These are phyloP conservation scores for Scutellaria minor DNA, from an alignment of 257 asterid genomes.

Conservation along the genomic window DNA sequence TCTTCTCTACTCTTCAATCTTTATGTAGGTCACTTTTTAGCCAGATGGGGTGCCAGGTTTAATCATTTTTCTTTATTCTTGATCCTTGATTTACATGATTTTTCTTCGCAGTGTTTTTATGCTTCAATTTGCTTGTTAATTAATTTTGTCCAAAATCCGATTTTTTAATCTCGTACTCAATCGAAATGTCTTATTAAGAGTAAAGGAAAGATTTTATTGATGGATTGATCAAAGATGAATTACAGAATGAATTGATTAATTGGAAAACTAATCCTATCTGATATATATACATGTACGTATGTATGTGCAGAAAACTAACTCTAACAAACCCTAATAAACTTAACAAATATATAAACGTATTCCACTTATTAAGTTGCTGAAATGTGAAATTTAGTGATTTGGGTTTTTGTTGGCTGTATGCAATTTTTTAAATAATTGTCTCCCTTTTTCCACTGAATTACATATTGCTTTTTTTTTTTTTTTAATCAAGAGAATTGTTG, in stretches of 20 bases:
- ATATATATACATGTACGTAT: no score
- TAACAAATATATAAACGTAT: no score
- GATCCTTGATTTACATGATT: background rate
- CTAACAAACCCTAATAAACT: no score
- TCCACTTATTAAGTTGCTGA: no score
- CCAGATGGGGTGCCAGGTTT: slow-evolving; percentile 99
- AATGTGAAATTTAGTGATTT: slow-evolving; percentile 1
- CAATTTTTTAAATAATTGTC: background rate
- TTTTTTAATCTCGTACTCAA: background rate
- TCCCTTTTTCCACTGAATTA: background rate
- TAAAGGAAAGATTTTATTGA: no score
- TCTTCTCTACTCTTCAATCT: slow-evolving; percentile 58
- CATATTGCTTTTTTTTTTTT: background rate
- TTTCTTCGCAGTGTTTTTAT: background rate
- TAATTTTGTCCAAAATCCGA: background rate
- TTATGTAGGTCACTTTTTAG: slow-evolving; percentile 82
- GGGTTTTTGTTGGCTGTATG: background rate
- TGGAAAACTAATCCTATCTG: no score
- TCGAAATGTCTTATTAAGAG: background rate
- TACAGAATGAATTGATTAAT: no score
- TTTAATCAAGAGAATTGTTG: background rate
- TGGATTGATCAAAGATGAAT: no score
- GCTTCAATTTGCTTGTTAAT: background rate
- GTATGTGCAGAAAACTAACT: no score
- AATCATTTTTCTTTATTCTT: background rate